Evolutionary conservation across 2,329 filamentous ascomycete species (phyloP), one percentile per base, ranked within the genome.

Genomic region (Stachybotrys chartarum): DNA sequence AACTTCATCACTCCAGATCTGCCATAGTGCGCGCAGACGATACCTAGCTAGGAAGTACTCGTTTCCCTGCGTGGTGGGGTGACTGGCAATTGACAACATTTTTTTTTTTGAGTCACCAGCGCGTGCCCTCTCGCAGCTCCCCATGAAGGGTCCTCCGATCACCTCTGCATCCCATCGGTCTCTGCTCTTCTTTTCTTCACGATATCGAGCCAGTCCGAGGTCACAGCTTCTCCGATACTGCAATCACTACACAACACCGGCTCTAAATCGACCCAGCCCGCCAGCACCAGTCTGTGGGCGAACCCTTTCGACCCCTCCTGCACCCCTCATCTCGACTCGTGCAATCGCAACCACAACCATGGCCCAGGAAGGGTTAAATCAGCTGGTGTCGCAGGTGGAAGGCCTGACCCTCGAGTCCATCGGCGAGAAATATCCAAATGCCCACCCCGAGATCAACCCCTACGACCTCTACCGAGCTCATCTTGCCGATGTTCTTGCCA

Each of bases 401-500:
- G 50, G 50, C 24, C 32, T 52, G 32, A 52, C 50, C 50, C 17
- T 52, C 16, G 50, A 42, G 32, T 8, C 32, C 8, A 17, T 52
- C 17, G 5, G n/a, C 32, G 17, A 52, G 14, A 52, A 52, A 44
- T 85, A 77, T 66, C 78, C 83, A 45, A 78, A 77, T 66, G 83
- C 79, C 64, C 77, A 86, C 66, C 88, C 88, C 55, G 79, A 86
- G 32, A 74, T 81, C 63, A 94, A 94, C 74, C 86, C 88, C 5
- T 77, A 89, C 65, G 90, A 94, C 66, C 79, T 93, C 58, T 95
- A 91, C 78, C 82, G 90, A 57, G 83, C 85, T 44, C 87, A 92
- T 68, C 82, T 95, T 59, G 85, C 88, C 58, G 78, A 86, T 47
- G 75, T 89, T 51, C 75, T 95, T 46, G 75, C 82, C 39, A 75